Base-by-base conservation (phyloP, 768 basidiomycete genomes). In the Hygrophoropsis aurantiaca region DNA sequence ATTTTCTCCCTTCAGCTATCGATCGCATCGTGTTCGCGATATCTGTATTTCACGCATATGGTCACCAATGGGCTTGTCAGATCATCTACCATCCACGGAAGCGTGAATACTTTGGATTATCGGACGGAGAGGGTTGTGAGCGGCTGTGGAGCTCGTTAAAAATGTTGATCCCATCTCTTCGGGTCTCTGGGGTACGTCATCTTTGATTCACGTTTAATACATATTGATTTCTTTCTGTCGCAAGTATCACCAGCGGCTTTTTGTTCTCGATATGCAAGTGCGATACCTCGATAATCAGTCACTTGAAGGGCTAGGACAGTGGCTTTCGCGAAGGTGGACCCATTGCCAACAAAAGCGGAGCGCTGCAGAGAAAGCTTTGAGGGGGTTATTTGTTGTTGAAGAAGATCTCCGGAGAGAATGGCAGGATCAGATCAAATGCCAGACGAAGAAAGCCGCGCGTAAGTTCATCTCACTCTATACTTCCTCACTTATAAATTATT, bases 41-140 rank as follows among this genome's bases (percentile, higher is more conserved):
- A 41, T 46, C 38, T 26, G 45, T 46, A 20, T 46, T 46, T 10
- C 45, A 46, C 8, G 23, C 45, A 6, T 46, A 42, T 18, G 24
- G 45, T 32, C 41, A 46, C 39, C 45, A 46, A 34, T 46, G 45
- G 45, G 40, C 45, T 4, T 46, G 45, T 32, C 40, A 46, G 32
- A 41, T 46, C 13, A 43, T 46, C 24, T 46, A 46, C 23, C 45
- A 43, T 40, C 45, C 40, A 19, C n/a, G 4, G 16, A 46, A 46
- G 18, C 16, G 40, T 42, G 38, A 42, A 46, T 65, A 66, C 11
- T 44, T 68, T n/a, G n/a, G n/a, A n/a, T n/a, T n/a, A n/a, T n/a
- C n/a, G n/a, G n/a, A n/a, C n/a, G n/a, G n/a, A n/a, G 70, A 74
- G 44, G 67, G 66, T 1, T 53, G 61, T 1, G 69, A 74, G 42